Percentiles rank a stretch among this genome's conserved stretches.
Evolutionary conservation across 805 yeast species (phyloP).

Genomic region (Teunomyces kruisii): DNA sequence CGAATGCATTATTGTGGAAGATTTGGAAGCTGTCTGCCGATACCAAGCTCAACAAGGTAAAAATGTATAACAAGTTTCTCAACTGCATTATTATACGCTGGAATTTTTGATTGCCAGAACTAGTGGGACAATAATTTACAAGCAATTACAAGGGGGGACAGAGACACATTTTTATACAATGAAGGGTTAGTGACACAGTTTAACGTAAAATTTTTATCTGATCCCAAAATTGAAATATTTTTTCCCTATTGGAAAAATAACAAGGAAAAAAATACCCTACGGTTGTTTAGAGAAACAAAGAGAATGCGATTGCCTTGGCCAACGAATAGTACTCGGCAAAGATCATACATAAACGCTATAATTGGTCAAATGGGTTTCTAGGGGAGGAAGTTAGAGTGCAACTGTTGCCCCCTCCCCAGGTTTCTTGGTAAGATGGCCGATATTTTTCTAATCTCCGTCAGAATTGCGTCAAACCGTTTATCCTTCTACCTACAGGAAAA

Average conservation of each 20-base stretch:
- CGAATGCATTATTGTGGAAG: slow-evolving; percentile 20
- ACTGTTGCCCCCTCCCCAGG: too few species aligned
- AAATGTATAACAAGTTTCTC: neutral
- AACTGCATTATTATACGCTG: slow-evolving; percentile 12
- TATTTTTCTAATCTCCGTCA: too few species aligned
- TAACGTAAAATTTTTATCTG: slow-evolving; percentile 6
- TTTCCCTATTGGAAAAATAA: neutral
- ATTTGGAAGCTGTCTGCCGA: neutral
- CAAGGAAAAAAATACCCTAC: neutral
- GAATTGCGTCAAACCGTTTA: neutral
- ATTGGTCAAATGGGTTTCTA: too few species aligned
- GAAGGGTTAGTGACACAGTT: neutral
- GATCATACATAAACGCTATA: too few species aligned
- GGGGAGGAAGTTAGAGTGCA: too few species aligned
- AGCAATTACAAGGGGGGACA: neutral
- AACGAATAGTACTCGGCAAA: too few species aligned
- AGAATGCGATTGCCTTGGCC: too few species aligned
- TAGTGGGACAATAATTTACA: too few species aligned
- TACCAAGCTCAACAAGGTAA: neutral
- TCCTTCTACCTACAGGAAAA: neutral
- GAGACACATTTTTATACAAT: neutral
- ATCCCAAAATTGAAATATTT: slow-evolving; percentile 6
- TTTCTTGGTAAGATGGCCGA: too few species aligned
- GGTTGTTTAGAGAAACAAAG: neutral
- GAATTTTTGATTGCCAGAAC: too few species aligned